Percentiles rank a stretch among this genome's conserved stretches.
Conservation (phyloP, 306 rosid genomes). For the Argentina anserina region DNA sequence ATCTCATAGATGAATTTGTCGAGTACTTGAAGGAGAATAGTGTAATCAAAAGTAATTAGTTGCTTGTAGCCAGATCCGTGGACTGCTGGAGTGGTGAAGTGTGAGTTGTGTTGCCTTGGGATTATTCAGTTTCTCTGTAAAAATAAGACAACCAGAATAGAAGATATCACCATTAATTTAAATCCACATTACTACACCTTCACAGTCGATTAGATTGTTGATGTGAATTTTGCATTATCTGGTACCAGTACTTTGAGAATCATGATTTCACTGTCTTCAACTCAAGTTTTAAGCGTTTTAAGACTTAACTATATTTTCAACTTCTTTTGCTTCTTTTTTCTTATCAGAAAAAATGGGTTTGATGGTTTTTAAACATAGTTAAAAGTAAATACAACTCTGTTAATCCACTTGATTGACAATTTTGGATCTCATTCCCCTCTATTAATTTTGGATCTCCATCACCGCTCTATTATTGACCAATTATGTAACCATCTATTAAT, state of each 20-base stretch:
- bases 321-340: no score
- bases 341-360: no score
- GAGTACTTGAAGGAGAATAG: conserved; percentile 86
- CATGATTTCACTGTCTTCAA: neutral
- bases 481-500: no score
- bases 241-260: neutral
- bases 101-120: conserved; percentile 19
- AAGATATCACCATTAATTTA: neutral
- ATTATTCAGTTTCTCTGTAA: conserved; percentile 19
- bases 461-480: no score
- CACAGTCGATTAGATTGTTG: conserved; percentile 14
- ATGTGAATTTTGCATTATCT: conserved; percentile 1
- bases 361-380: no score
- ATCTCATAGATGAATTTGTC: conserved; percentile 91
- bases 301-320: no score
- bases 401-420: no score
- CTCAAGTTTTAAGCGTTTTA: no score
- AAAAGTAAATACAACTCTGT: no score
- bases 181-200: neutral
- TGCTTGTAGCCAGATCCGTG: conserved; percentile 36
- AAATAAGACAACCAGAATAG: conserved; percentile 15
- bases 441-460: no score
- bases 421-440: no score
- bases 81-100: conserved; percentile 5
- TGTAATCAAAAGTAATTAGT: conserved; percentile 40